A percentile compares a stretch with the other conserved stretches of the same genome.
Conservation (phyloP, 2,329 filamentous ascomycete genomes). For the Pseudogymnoascus sp. region DNA sequence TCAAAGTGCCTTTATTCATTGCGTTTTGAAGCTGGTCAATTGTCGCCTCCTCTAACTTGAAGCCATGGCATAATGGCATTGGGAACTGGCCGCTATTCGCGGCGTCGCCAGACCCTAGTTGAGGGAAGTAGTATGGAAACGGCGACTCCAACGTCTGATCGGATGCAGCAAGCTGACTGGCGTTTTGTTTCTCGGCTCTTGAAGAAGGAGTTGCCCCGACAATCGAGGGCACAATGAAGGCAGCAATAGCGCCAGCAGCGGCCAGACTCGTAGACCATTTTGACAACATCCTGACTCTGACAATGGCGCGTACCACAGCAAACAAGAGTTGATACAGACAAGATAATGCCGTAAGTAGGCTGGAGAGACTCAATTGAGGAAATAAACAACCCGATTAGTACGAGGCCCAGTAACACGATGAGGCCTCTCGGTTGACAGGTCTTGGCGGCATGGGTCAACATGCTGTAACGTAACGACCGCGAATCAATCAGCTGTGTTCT, state of each 20-base stretch:
- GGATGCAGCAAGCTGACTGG: slow-evolving; percentile 23
- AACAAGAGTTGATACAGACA: neutral
- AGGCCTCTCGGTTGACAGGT: too few relatives aligned
- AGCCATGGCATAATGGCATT: slow-evolving; percentile 51
- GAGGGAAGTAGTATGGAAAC: slow-evolving; percentile 31
- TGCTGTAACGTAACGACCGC: too few relatives aligned
- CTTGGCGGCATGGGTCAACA: too few relatives aligned
- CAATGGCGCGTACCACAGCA: neutral
- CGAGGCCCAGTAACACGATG: neutral
- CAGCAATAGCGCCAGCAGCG: neutral
- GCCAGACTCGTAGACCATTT: neutral
- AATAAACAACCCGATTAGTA: neutral
- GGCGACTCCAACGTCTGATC: slow-evolving; percentile 27
- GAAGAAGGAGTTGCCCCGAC: neutral
- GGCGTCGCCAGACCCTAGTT: slow-evolving; percentile 25
- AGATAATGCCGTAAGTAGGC: neutral
- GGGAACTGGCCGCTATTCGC: slow-evolving; percentile 39
- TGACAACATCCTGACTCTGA: neutral
- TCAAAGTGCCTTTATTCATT: slow-evolving; percentile 46
- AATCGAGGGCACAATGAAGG: neutral
- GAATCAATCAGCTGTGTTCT: too few relatives aligned
- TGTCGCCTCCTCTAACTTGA: slow-evolving; percentile 58
- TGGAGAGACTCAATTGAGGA: neutral
- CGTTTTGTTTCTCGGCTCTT: slow-evolving; percentile 10
- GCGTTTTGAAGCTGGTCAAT: slow-evolving; percentile 58